Evolutionary conservation across 2,329 filamentous ascomycete species (phyloP).

Genomic region (Calonectria naviculata): DNA sequence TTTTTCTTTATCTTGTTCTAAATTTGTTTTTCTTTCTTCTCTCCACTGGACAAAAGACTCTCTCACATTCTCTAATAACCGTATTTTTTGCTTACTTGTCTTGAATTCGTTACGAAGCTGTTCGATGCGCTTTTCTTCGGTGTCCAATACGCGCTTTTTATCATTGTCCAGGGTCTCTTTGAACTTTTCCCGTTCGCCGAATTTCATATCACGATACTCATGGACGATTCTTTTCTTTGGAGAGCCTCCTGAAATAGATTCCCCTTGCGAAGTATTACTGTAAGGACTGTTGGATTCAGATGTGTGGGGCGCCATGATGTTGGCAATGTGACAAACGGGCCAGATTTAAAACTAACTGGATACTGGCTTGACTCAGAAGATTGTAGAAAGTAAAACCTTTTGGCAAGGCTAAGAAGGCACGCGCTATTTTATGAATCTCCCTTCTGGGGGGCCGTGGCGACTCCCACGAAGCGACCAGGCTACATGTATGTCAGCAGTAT

Average conservation of each 20-base stretch:
- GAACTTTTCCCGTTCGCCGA: background rate
- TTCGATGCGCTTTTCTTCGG: background rate
- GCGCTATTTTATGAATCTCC: background rate
- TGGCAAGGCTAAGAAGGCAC: background rate
- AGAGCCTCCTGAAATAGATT: too few relatives aligned
- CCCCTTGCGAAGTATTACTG: background rate
- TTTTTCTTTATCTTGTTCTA: background rate
- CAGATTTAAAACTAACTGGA: too few relatives aligned
- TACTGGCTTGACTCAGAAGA: background rate
- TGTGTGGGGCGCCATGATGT: background rate
- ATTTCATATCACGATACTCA: background rate
- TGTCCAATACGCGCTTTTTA: background rate
- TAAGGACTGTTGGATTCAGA: background rate
- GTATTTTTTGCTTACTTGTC: background rate
- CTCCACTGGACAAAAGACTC: background rate
- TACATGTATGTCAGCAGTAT: background rate
- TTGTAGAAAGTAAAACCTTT: background rate
- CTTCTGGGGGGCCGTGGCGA: background rate
- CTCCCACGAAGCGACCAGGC: background rate
- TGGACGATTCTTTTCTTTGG: background rate
- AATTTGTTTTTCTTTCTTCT: background rate
- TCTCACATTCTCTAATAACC: background rate
- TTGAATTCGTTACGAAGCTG: background rate
- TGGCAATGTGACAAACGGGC: too few relatives aligned
- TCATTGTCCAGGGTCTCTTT: background rate